Percentiles rank a stretch among this genome's conserved stretches.
phyloP scores from a whole-genome alignment of 2,329 filamentous ascomycete genomes.

The Penicillium decumbens region DNA sequence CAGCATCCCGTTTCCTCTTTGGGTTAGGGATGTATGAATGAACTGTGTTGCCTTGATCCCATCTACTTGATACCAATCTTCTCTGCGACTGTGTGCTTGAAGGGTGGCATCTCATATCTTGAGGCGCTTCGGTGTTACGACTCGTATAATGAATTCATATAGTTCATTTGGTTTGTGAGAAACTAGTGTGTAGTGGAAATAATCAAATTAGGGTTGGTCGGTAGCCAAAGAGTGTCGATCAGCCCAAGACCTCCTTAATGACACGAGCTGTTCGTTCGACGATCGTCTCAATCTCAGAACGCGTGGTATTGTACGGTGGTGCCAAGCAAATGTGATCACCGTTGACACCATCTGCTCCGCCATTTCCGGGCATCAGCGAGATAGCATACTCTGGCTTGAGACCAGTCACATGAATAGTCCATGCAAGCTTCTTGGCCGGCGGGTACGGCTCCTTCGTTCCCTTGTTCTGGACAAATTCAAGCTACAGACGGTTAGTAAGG shows the following conservation, averaged over 20 bases:
- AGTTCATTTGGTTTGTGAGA: background rate
- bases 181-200: background rate
- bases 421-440: slow-evolving; percentile 39
- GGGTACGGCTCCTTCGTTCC: slow-evolving; percentile 49
- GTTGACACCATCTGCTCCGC: slow-evolving; percentile 47
- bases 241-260: slow-evolving; percentile 36
- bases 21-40: background rate
- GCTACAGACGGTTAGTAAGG: slow-evolving; percentile 28
- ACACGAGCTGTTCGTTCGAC: slow-evolving; percentile 44
- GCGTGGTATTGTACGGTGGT: slow-evolving; percentile 51
- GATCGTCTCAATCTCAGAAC: slow-evolving; percentile 47
- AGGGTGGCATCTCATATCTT: too few species aligned
- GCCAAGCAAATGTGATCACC: slow-evolving; percentile 54
- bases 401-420: slow-evolving; percentile 46
- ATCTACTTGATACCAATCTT: too few species aligned
- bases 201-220: background rate
- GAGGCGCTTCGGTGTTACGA: background rate
- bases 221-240: background rate
- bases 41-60: background rate
- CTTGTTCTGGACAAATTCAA: slow-evolving; percentile 55
- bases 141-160: background rate
- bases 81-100: too few species aligned
- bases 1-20: background rate
- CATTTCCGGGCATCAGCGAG: slow-evolving; percentile 50
- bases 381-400: slow-evolving; percentile 40